Evolutionary conservation across 2,329 filamentous ascomycete genomes (phyloP), one percentile per base, ranked within the genome.

Genomic region (Dendrostoma leiphaemia): DNA sequence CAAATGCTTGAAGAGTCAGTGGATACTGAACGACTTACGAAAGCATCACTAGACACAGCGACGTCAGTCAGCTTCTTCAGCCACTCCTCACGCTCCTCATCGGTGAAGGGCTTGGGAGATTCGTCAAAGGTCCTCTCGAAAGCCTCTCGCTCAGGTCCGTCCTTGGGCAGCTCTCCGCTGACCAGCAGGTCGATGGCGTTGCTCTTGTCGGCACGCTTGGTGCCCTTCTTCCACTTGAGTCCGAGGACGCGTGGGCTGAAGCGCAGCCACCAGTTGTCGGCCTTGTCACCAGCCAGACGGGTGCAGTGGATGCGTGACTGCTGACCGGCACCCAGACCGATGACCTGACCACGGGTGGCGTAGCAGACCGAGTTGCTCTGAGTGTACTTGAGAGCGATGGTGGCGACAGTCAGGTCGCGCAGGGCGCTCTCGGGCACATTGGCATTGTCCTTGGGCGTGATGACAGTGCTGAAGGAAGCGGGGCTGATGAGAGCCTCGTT

Each of bases 311-410:
- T 99, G 63, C 94, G 89, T 59, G 90, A 96, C 77, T 99, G 94
- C 74, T 99, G 94, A 57, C 94, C 94, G 52, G 94, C 94, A 61
- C 94, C 94, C 53, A 99, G 85, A 61, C 94, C 94, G 64, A 99
- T 82, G 65, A 97, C 83, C 74, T 97, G 94, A 45, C 94, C 94
- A 66, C 96, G 92, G 60, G 91, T 80, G 52, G 94, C 92, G 70
- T 97, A 99, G 83, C 93, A 97, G 60, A 99, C 94, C 24, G 92
- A 97, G 83, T 99, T 99, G 69, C 91, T 96, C 76, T 99, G 92
- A 1, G 94, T 99, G 79, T 96, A 99, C 78, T 99, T 99, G 65
- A 97, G 82, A 31, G 94, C 91, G 67, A 99, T 97, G 53, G 94
- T 99, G 51, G 94, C 94, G 44, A 99, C 88, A 26, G 93, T 92